Evolutionary conservation across 2,329 filamentous ascomycete species (phyloP).

Genomic region (Neospermospora avenae): DNA sequence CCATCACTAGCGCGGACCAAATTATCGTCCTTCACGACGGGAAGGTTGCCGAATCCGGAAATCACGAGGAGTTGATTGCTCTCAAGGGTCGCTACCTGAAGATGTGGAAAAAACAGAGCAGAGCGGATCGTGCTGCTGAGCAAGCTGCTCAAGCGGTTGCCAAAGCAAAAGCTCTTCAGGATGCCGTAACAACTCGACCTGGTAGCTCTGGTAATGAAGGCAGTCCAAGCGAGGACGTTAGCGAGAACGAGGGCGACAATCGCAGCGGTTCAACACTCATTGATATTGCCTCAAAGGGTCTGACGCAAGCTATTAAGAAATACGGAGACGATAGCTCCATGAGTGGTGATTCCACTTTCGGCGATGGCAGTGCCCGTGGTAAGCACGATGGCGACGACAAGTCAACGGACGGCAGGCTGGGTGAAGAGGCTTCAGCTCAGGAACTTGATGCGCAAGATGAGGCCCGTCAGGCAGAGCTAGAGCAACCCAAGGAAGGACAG

Average conservation of each 20-base stretch:
- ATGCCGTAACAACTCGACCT: conserved; percentile 30
- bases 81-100: conserved; percentile 69
- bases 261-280: conserved; percentile 20
- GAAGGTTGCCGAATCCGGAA: conserved; percentile 73
- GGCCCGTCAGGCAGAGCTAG: conserved; percentile 2
- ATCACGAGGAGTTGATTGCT: conserved; percentile 71
- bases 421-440: not conserved
- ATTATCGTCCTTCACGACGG: conserved; percentile 80
- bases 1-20: conserved; percentile 86
- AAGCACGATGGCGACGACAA: conserved; percentile 10
- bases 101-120: conserved; percentile 89
- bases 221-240: conserved; percentile 29
- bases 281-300: conserved; percentile 19
- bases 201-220: conserved; percentile 30
- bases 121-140: conserved; percentile 67
- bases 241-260: conserved; percentile 31
- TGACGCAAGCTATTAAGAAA: conserved; percentile 16
- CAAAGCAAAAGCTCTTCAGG: conserved; percentile 32
- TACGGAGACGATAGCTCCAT: conserved; percentile 15
- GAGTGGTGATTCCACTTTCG: conserved; percentile 16
- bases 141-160: conserved; percentile 43
- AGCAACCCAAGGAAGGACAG: not conserved
- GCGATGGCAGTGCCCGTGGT: conserved; percentile 14
- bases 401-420: not conserved
- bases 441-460: not conserved